phyloP scores from a whole-genome alignment of 805 yeast species.

The Candida sithepensis region DNA sequence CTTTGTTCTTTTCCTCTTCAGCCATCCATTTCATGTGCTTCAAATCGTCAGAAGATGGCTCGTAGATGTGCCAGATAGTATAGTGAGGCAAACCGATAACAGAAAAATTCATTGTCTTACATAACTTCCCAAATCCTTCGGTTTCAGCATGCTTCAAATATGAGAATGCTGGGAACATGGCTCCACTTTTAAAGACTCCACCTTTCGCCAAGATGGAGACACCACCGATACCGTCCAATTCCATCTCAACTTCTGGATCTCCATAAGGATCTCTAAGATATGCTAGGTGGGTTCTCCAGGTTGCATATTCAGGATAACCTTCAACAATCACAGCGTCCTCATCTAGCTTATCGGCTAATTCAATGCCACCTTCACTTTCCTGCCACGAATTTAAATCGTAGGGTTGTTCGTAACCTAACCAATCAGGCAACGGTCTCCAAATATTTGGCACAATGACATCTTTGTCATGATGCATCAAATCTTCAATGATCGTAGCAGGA shows the following conservation, averaged over 20 bases:
- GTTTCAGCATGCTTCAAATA: constrained; percentile 95
- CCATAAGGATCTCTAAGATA: constrained; percentile 91
- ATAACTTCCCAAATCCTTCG: constrained; percentile 88
- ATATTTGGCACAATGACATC: constrained; percentile 97
- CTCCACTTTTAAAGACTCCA: constrained; percentile 77
- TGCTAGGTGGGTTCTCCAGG: constrained; percentile 96
- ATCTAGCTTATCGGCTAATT: constrained; percentile 68
- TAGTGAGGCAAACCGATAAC: constrained; percentile 90
- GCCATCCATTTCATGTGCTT: constrained; percentile 85
- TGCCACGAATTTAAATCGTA: constrained; percentile 85
- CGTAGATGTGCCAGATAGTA: constrained; percentile 92
- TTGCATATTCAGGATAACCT: constrained; percentile 93
- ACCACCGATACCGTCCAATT: constrained; percentile 94
- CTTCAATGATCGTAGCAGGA: constrained; percentile 82
- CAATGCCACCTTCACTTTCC: constrained; percentile 78
- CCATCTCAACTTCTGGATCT: constrained; percentile 88
- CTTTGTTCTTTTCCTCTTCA: constrained; percentile 62
- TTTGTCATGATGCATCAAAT: constrained; percentile 83
- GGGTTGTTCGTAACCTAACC: constrained; percentile 82
- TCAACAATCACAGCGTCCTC: constrained; percentile 96
- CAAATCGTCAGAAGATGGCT: constrained; percentile 87
- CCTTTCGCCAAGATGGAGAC: constrained; percentile 88
- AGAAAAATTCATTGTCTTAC: constrained; percentile 77
- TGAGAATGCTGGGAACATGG: constrained; percentile 93
- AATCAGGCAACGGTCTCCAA: constrained; percentile 86